Evolutionary conservation across 176 grass and related monocot genomes (phyloP).

Genomic region (Thalia dealbata): DNA sequence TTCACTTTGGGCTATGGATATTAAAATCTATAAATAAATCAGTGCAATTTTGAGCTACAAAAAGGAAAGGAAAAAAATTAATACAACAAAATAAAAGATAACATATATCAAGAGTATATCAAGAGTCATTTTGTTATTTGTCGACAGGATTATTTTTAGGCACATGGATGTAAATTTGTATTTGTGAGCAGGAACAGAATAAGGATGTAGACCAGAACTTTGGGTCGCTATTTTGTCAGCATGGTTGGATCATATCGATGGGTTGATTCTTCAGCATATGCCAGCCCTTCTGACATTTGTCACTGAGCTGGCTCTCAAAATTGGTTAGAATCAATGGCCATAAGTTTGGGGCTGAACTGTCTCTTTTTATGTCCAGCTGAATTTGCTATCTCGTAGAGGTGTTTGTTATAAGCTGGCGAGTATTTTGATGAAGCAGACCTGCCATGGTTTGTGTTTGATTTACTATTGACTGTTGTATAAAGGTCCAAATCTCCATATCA

Average conservation of each 20-base stretch:
- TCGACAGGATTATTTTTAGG: too few species aligned
- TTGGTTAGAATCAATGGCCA: too few species aligned
- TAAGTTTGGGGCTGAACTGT: too few species aligned
- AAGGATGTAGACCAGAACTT: too few species aligned
- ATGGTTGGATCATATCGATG: neutral
- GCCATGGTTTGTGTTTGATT: neutral
- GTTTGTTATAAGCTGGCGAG: neutral
- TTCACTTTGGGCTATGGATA: too few species aligned
- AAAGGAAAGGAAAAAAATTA: too few species aligned
- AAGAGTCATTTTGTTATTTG: neutral
- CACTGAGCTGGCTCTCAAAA: neutral
- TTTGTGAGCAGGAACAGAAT: neutral
- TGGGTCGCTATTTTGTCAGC: neutral
- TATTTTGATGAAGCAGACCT: neutral
- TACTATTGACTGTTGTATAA: neutral
- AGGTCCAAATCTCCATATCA: neutral
- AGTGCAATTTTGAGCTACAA: too few species aligned
- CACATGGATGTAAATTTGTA: neutral
- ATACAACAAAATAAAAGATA: too few species aligned
- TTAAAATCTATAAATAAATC: too few species aligned
- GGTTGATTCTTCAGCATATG: neutral
- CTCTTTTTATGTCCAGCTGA: too few species aligned
- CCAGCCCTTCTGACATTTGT: neutral
- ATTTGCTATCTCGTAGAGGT: too few species aligned
- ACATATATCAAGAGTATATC: too few species aligned